Conservation (phyloP, 768 basidiomycete species). For the Psilocybe subaeruginosa region DNA sequence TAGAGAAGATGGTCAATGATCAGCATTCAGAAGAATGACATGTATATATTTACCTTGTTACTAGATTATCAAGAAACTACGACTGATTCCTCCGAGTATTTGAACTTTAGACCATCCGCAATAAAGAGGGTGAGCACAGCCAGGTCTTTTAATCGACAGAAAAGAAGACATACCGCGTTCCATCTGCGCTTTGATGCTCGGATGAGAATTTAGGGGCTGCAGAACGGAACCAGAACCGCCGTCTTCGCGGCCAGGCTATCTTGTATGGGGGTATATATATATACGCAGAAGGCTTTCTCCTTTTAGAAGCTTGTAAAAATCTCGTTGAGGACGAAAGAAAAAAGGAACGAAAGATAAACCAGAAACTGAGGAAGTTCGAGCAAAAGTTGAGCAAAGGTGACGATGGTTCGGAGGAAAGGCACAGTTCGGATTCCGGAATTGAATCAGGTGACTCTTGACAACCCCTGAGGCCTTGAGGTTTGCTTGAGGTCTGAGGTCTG, state of each 20-base stretch:
- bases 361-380: no score
- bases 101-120: constrained; percentile 50
- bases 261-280: constrained; percentile 24
- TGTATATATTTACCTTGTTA: constrained; percentile 64
- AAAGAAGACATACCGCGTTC: constrained; percentile 44
- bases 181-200: constrained; percentile 65
- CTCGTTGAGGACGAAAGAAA: no score
- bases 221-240: constrained; percentile 49
- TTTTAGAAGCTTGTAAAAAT: no score
- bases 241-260: constrained; percentile 73
- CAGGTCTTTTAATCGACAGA: not conserved
- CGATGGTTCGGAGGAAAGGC: no score
- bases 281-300: not conserved
- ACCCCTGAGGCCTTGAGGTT: no score
- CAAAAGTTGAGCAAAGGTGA: no score
- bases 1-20: not conserved
- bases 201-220: constrained; percentile 80
- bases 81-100: constrained; percentile 74
- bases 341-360: no score
- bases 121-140: not conserved
- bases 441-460: no score
- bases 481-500: no score
- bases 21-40: not conserved
- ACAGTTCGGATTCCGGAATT: no score
- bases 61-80: constrained; percentile 69